These are phyloP conservation scores for Neoboletus subvelutipes DNA, from an alignment of 768 basidiomycete species.

Conservation along the genomic window DNA sequence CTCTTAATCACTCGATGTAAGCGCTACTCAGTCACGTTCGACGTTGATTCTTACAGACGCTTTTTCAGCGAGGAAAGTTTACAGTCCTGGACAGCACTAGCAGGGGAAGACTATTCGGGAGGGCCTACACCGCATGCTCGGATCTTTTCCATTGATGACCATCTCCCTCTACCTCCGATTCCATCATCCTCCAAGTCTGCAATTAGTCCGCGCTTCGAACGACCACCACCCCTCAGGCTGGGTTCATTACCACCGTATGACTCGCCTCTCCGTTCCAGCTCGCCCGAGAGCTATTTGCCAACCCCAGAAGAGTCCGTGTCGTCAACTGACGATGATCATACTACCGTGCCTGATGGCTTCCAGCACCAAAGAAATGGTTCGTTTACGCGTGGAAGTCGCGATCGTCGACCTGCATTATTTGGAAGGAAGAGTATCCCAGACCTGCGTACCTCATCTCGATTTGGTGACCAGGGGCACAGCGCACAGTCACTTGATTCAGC, in stretches of 20 bases:
- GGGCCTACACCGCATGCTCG: slow-evolving; percentile 52
- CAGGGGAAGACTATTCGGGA: slow-evolving; percentile 35
- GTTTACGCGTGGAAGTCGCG: slow-evolving; percentile 40
- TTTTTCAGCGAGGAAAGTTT: slow-evolving; percentile 38
- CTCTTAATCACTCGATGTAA: slow-evolving; percentile 35
- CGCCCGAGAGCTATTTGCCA: slow-evolving; percentile 54
- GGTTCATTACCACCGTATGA: slow-evolving; percentile 44
- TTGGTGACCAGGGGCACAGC: slow-evolving; percentile 30
- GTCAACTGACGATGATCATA: slow-evolving; percentile 46
- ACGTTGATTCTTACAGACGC: slow-evolving; percentile 5
- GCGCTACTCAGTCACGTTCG: background rate
- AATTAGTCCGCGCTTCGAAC: slow-evolving; percentile 32
- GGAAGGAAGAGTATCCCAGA: slow-evolving; percentile 89
- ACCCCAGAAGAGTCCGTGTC: slow-evolving; percentile 57
- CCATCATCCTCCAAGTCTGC: slow-evolving; percentile 27
- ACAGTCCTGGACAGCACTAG: slow-evolving; percentile 47
- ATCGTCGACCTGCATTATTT: slow-evolving; percentile 39
- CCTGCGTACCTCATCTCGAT: slow-evolving; percentile 51
- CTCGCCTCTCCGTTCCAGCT: slow-evolving; percentile 46
- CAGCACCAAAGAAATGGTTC: slow-evolving; percentile 54
- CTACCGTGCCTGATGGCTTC: slow-evolving; percentile 25
- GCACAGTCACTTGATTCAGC: slow-evolving; percentile 30
- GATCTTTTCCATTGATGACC: slow-evolving; percentile 63
- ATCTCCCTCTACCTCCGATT: slow-evolving; percentile 41
- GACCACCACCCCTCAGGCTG: slow-evolving; percentile 50